These are phyloP conservation scores for Conticribra guillardii DNA, from an alignment of 108 stramenopile genomes.

Conservation along the genomic window DNA sequence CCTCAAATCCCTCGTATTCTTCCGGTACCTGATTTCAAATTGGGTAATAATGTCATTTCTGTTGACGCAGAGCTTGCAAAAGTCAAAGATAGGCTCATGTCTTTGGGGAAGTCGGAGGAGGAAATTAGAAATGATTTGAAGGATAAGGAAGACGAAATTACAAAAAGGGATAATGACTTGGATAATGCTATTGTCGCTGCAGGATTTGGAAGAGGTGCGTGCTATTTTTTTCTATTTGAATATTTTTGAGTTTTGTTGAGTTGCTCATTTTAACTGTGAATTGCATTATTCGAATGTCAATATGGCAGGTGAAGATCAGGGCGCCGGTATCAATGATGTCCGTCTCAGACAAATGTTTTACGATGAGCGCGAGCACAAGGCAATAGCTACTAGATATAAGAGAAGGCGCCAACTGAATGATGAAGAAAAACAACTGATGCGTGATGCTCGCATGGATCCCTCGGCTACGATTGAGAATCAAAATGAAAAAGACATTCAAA, in stretches of 20 bases:
- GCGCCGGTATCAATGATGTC: constrained; percentile 24
- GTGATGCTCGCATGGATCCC: constrained; percentile 26
- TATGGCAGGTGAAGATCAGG: constrained; percentile 25
- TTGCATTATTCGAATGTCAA: too few relatives aligned
- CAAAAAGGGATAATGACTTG: constrained; percentile 34
- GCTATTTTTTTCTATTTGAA: not conserved
- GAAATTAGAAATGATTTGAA: constrained; percentile 31
- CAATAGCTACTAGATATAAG: constrained; percentile 22
- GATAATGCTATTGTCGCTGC: constrained; percentile 30
- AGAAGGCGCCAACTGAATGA: constrained; percentile 13
- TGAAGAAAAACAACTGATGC: constrained; percentile 22
- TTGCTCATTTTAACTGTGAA: not conserved
- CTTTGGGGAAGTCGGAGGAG: constrained; percentile 24
- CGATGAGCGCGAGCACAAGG: constrained; percentile 42
- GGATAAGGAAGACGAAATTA: constrained; percentile 24
- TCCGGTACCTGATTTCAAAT: constrained; percentile 1
- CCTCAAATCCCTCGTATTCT: constrained; percentile 27
- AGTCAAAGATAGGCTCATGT: constrained; percentile 16
- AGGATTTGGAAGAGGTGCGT: constrained; percentile 32
- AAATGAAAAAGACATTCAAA: constrained; percentile 10
- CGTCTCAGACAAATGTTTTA: constrained; percentile 51
- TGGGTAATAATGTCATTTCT: constrained; percentile 7
- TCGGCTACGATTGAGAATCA: constrained; percentile 8
- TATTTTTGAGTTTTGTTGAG: not conserved
- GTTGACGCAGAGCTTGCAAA: constrained; percentile 7